phyloP scores from a whole-genome alignment of 371 early-diverging fungal species.

The Rhizopus microsporus region DNA sequence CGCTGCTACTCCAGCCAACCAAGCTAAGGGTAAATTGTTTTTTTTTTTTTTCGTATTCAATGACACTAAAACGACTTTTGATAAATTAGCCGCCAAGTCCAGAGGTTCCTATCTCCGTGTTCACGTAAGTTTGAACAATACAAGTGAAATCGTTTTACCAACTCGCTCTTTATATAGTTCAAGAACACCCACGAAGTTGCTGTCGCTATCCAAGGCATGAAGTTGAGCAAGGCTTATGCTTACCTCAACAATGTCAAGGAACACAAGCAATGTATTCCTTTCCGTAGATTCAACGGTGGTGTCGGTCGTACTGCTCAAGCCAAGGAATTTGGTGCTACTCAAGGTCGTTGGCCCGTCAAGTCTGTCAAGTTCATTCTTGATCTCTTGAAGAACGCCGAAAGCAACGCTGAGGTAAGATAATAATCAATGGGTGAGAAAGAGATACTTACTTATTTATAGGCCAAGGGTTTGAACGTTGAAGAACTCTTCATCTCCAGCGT shows the following conservation, averaged over 20 bases:
- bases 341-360: constrained; percentile 99
- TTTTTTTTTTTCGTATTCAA: not conserved
- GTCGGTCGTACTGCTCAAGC: constrained; percentile 97
- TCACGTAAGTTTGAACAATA: constrained; percentile 59
- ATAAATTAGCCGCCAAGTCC: constrained; percentile 81
- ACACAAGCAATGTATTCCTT: constrained; percentile 97
- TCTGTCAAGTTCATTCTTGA: constrained; percentile 87
- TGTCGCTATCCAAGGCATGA: constrained; percentile 92
- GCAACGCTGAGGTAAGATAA: constrained; percentile 86
- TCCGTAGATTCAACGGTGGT: constrained; percentile 96
- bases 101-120: constrained; percentile 97
- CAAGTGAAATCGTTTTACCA: not conserved
- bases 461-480: constrained; percentile 91
- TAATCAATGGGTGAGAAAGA: too few relatives aligned
- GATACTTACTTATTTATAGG: constrained; percentile 30
- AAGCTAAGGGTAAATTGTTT: constrained; percentile 51
- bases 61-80: constrained; percentile 4
- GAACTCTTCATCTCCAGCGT: constrained; percentile 92
- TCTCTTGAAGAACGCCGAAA: constrained; percentile 95
- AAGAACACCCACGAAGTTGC: constrained; percentile 99
- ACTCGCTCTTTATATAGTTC: constrained; percentile 47
- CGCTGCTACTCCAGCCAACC: constrained; percentile 59
- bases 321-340: constrained; percentile 87
- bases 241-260: constrained; percentile 95
- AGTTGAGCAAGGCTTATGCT: constrained; percentile 90